phyloP scores from a whole-genome alignment of 1,139 yeast species.

The Geotrichum phurueaensis region DNA sequence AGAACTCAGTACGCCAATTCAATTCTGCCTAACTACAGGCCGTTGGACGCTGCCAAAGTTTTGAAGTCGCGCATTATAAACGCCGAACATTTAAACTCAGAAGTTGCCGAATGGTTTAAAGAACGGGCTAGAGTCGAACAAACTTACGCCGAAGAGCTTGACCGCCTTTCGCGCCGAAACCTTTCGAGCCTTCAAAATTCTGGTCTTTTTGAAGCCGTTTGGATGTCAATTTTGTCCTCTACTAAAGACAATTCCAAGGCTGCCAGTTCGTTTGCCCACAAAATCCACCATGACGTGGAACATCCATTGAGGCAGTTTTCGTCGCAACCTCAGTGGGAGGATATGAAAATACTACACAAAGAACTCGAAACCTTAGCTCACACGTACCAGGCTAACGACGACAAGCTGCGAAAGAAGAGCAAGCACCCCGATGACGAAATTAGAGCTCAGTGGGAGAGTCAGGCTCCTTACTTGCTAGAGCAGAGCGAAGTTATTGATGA shows the following conservation, averaged over 20 bases:
- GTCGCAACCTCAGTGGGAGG: slow-evolving; percentile 28
- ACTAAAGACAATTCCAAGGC: slow-evolving; percentile 31
- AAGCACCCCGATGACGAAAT: slow-evolving; percentile 26
- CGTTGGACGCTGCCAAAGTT: slow-evolving; percentile 31
- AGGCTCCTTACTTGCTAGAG: slow-evolving; percentile 73
- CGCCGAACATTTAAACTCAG: slow-evolving; percentile 31
- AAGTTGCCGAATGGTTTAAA: slow-evolving; percentile 36
- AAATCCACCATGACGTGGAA: slow-evolving; percentile 33
- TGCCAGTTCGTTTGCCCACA: slow-evolving; percentile 29
- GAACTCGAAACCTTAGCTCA: slow-evolving; percentile 29
- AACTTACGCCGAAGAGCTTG: slow-evolving; percentile 35
- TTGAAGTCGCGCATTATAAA: slow-evolving; percentile 32
- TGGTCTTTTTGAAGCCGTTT: slow-evolving; percentile 25
- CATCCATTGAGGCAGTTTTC: slow-evolving; percentile 30
- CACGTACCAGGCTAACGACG: slow-evolving; percentile 23
- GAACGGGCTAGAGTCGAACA: slow-evolving; percentile 36
- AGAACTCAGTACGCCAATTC: slow-evolving; percentile 34
- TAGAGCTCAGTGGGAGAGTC: slow-evolving; percentile 54
- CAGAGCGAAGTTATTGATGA: slow-evolving; percentile 71
- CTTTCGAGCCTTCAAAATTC: slow-evolving; percentile 11
- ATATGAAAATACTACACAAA: slow-evolving; percentile 29
- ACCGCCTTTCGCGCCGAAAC: slow-evolving; percentile 25
- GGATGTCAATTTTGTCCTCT: slow-evolving; percentile 26
- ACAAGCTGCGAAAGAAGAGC: slow-evolving; percentile 20
- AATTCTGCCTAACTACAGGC: slow-evolving; percentile 29